Evolutionary conservation across 345 rosid genomes (phyloP).

Genomic region (Viola odorata): DNA sequence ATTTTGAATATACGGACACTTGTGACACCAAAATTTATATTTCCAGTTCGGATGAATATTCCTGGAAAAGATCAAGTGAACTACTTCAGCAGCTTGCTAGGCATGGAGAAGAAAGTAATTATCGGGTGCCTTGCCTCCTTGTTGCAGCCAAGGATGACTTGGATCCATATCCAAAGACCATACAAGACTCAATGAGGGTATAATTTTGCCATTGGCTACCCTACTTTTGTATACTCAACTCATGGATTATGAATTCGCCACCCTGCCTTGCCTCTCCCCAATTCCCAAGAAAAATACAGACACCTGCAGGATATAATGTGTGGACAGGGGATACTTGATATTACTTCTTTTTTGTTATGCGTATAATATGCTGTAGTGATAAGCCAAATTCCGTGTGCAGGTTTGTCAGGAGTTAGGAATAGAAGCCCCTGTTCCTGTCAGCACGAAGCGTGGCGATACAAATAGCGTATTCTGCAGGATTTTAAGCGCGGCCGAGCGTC

Average conservation of each 20-base stretch:
- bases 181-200: constrained; percentile 59
- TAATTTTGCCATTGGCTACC: constrained; percentile 2
- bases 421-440: constrained; percentile 49
- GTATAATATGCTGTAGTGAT: neutral
- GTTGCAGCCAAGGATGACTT: constrained; percentile 76
- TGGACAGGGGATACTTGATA: neutral
- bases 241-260: neutral
- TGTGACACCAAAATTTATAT: constrained; percentile 14
- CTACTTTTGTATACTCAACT: constrained; percentile 7
- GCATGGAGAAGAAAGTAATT: constrained; percentile 59
- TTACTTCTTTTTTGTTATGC: neutral
- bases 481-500: constrained; percentile 53
- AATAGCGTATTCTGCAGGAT: constrained; percentile 51
- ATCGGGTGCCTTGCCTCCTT: constrained; percentile 63
- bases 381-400: constrained; percentile 23
- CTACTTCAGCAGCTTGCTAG: constrained; percentile 60
- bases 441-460: constrained; percentile 45
- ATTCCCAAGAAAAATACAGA: no score
- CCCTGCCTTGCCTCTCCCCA: neutral
- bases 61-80: constrained; percentile 72
- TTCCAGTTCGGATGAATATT: constrained; percentile 63
- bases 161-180: constrained; percentile 51
- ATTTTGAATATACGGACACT: constrained; percentile 3
- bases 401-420: constrained; percentile 68
- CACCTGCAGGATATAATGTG: no score